phyloP scores from a whole-genome alignment of 805 yeast species.

The Hanseniaspora jakobsenii region DNA sequence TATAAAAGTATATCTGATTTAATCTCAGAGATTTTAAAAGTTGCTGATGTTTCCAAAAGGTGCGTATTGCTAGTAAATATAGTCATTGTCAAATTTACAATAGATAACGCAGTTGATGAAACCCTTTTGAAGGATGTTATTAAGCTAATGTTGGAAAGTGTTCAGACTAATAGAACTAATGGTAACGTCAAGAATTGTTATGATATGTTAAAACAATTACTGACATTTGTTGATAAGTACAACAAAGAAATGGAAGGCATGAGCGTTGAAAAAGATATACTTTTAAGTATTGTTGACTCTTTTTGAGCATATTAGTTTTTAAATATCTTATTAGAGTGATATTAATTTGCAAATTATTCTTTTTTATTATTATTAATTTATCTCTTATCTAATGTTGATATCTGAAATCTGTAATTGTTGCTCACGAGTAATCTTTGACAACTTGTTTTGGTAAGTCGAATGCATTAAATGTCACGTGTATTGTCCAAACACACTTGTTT shows the following conservation, averaged over 20 bases:
- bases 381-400: too few species aligned
- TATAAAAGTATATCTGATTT: neutral
- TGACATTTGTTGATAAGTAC: neutral
- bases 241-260: neutral
- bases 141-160: neutral
- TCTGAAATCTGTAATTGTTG: too few species aligned
- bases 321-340: too few species aligned
- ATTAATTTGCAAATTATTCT: too few species aligned
- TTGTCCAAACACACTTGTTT: too few species aligned
- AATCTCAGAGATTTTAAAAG: neutral
- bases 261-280: neutral
- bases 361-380: too few species aligned
- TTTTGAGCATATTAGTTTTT: neutral
- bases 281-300: neutral
- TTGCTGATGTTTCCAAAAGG: neutral
- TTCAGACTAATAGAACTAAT: neutral
- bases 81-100: neutral
- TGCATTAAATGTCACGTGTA: too few species aligned
- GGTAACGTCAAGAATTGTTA: neutral
- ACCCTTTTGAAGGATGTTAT: neutral
- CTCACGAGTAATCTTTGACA: too few species aligned
- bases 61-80: neutral
- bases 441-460: too few species aligned
- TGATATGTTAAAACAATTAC: neutral
- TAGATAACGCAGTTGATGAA: conserved; percentile 1